Evolutionary conservation across 805 yeast genomes (phyloP).

Genomic region (Metschnikowia sp.): DNA sequence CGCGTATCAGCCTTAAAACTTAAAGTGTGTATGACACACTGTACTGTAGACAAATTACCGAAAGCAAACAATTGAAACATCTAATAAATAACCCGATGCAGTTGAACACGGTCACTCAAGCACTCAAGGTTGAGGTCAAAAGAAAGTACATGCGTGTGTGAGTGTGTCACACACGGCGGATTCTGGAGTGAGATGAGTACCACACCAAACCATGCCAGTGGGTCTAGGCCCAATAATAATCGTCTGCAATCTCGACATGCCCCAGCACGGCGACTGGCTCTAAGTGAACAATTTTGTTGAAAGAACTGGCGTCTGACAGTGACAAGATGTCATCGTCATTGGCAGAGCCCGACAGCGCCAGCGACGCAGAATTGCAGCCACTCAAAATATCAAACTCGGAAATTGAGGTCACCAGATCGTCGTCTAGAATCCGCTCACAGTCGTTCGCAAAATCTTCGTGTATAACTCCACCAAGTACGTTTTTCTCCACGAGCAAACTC

Average conservation of each 20-base stretch:
- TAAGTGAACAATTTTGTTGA: slow-evolving; percentile 9
- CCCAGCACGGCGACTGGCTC: slow-evolving; percentile 11
- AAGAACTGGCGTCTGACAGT: slow-evolving; percentile 3
- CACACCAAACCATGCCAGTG: slow-evolving; percentile 1
- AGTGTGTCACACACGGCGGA: too few relatives aligned
- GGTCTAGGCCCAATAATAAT: slow-evolving; percentile 14
- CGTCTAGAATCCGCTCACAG: slow-evolving; percentile 7
- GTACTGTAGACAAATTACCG: too few relatives aligned
- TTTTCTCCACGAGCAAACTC: slow-evolving; percentile 53
- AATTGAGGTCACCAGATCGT: slow-evolving; percentile 10
- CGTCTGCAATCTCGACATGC: slow-evolving; percentile 16
- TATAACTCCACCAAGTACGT: slow-evolving; percentile 56
- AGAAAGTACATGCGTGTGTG: too few relatives aligned
- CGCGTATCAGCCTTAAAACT: too few relatives aligned
- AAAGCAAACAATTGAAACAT: too few relatives aligned
- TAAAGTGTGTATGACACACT: too few relatives aligned
- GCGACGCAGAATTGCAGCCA: slow-evolving; percentile 15
- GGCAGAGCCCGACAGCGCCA: slow-evolving; percentile 12
- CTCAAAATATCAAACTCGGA: slow-evolving; percentile 19
- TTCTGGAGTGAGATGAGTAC: too few relatives aligned
- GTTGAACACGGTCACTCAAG: too few relatives aligned
- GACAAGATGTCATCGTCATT: slow-evolving; percentile 14
- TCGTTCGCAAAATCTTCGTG: slow-evolving; percentile 22
- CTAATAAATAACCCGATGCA: too few relatives aligned
- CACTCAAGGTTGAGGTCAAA: too few relatives aligned